phyloP scores from a whole-genome alignment of 371 early-diverging fungal genomes.

The Mortierella sp. region DNA sequence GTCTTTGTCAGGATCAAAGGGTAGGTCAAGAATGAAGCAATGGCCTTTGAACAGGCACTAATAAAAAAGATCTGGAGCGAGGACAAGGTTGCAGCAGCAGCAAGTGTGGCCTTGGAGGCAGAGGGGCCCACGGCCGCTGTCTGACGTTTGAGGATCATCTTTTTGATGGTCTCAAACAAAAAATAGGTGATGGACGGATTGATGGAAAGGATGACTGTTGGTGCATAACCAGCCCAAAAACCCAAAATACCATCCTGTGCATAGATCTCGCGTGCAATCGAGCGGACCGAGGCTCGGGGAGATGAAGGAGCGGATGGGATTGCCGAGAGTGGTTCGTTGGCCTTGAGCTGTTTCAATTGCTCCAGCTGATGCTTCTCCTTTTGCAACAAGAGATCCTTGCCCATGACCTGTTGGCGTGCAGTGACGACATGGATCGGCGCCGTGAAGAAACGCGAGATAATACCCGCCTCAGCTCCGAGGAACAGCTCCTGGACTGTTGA shows the following conservation, averaged over 20 bases:
- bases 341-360: constrained; percentile 3
- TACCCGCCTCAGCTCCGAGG: constrained; percentile 68
- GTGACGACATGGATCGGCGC: constrained; percentile 69
- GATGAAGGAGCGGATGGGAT: constrained; percentile 45
- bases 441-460: constrained; percentile 68
- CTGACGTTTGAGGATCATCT: constrained; percentile 48
- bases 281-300: constrained; percentile 6
- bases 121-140: not conserved
- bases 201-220: constrained; percentile 64
- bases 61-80: constrained; percentile 64
- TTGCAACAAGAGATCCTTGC: constrained; percentile 26
- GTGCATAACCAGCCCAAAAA: constrained; percentile 72
- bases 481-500: constrained; percentile 67
- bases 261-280: constrained; percentile 55
- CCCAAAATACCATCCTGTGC: constrained; percentile 62
- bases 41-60: constrained; percentile 65
- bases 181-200: constrained; percentile 74
- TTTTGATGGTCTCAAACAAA: constrained; percentile 65
- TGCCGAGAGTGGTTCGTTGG: constrained; percentile 15
- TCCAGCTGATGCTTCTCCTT: constrained; percentile 13
- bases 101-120: constrained; percentile 33
- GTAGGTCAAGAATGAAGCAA: constrained; percentile 69
- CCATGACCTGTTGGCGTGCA: constrained; percentile 65
- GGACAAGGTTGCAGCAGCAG: constrained; percentile 49
- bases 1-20: constrained; percentile 69